Evolutionary conservation across 768 basidiomycete genomes (phyloP).

Genomic region (Phaffia australis): DNA sequence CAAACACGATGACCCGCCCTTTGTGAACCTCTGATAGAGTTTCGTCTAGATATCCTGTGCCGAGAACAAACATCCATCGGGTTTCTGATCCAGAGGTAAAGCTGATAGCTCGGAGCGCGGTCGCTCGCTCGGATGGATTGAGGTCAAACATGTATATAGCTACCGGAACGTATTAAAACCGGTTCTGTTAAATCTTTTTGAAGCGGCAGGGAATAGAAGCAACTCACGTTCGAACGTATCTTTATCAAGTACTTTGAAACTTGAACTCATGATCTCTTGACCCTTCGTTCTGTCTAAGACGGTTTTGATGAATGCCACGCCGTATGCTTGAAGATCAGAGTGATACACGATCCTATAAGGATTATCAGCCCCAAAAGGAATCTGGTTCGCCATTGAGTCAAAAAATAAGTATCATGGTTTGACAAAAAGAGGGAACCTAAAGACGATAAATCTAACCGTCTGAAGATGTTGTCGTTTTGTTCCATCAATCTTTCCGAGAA

Average conservation of each 20-base stretch:
- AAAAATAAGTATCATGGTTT: slow-evolving; percentile 14
- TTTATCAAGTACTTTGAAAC: slow-evolving; percentile 59
- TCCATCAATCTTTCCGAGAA: slow-evolving; percentile 56
- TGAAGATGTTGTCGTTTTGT: slow-evolving; percentile 72
- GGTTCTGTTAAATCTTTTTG: not conserved
- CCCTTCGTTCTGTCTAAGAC: slow-evolving; percentile 51
- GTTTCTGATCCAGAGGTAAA: not conserved
- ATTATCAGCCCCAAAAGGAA: slow-evolving; percentile 59
- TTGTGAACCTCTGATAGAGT: slow-evolving; percentile 29
- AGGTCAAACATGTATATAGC: slow-evolving; percentile 10
- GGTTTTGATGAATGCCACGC: slow-evolving; percentile 52
- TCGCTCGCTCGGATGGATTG: slow-evolving; percentile 10
- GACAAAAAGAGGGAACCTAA: not conserved
- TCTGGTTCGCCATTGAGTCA: slow-evolving; percentile 40
- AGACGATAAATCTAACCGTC: slow-evolving; percentile 45
- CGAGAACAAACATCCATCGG: slow-evolving; percentile 39
- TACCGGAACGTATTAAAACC: not conserved
- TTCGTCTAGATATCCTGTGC: slow-evolving; percentile 35
- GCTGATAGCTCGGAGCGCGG: slow-evolving; percentile 17
- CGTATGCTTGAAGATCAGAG: slow-evolving; percentile 49
- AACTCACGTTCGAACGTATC: slow-evolving; percentile 53
- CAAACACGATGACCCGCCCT: slow-evolving; percentile 53
- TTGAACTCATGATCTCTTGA: slow-evolving; percentile 44
- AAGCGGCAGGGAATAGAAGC: slow-evolving; percentile 1
- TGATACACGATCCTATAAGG: slow-evolving; percentile 60